Conservation (phyloP, 768 basidiomycete genomes). For the Pilatotrama ljubarskyi region DNA sequence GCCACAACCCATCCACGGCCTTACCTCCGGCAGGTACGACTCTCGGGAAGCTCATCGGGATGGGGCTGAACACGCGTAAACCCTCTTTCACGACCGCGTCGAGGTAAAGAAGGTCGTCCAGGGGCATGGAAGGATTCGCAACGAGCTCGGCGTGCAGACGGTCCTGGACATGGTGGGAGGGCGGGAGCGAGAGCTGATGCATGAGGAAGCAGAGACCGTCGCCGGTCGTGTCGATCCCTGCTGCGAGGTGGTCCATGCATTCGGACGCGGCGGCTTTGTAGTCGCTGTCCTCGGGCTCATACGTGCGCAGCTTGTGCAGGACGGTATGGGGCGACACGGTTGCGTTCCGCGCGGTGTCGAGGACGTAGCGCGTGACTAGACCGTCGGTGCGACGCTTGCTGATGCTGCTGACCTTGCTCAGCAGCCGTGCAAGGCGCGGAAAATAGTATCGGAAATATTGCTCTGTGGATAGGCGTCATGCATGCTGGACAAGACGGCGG, state of each 20-base stretch:
- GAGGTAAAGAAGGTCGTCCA: constrained; percentile 92
- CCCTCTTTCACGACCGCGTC: constrained; percentile 93
- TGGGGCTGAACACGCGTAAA: constrained; percentile 86
- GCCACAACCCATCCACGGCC: constrained; percentile 82
- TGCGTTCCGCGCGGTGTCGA: constrained; percentile 7
- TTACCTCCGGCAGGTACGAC: constrained; percentile 84
- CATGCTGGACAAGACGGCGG: background rate
- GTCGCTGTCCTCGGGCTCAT: background rate
- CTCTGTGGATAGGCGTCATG: background rate
- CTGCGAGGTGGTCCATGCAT: constrained; percentile 26
- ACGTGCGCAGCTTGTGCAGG: constrained; percentile 21
- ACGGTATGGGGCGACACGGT: constrained; percentile 22
- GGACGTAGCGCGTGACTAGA: constrained; percentile 16
- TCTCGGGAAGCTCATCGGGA: constrained; percentile 94
- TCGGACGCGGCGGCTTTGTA: constrained; percentile 20
- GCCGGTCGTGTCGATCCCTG: constrained; percentile 27
- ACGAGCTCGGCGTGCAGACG: constrained; percentile 23
- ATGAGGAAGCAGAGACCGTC: constrained; percentile 29
- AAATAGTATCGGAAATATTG: constrained; percentile 20
- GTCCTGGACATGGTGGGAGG: constrained; percentile 9
- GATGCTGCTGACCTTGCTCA: background rate
- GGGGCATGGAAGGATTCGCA: constrained; percentile 68
- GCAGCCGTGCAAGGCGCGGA: constrained; percentile 2
- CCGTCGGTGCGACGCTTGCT: background rate
- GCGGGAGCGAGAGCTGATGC: constrained; percentile 26